phyloP scores from a whole-genome alignment of 2,329 filamentous ascomycete species.

The Fusarium pilosicola region DNA sequence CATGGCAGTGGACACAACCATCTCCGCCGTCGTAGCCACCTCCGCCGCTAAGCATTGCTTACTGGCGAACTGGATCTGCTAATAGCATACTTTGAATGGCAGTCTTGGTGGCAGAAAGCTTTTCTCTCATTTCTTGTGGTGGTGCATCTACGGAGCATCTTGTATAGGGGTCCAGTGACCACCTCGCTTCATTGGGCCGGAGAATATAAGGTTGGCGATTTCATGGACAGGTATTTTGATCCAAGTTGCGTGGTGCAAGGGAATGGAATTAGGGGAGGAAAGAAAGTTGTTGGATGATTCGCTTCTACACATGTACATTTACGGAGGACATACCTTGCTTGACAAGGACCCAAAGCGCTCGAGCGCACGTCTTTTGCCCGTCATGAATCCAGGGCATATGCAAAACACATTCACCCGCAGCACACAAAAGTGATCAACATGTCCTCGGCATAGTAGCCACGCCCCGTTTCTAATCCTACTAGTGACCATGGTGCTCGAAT shows the following conservation, averaged over 20 bases:
- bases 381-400: constrained; percentile 33
- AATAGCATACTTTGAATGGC: constrained; percentile 4
- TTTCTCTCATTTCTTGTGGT: constrained; percentile 16
- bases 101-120: background rate
- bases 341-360: constrained; percentile 21
- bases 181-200: constrained; percentile 15
- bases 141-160: constrained; percentile 25
- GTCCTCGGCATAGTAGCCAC: background rate
- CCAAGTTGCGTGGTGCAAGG: constrained; percentile 16
- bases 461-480: background rate
- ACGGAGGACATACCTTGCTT: constrained; percentile 41
- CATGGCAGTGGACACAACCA: constrained; percentile 43
- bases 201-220: constrained; percentile 29
- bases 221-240: constrained; percentile 22
- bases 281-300: constrained; percentile 39
- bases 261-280: constrained; percentile 8
- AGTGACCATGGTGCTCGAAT: background rate
- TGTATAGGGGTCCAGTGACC: constrained; percentile 5
- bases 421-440: background rate
- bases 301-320: constrained; percentile 46
- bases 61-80: constrained; percentile 20
- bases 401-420: background rate
- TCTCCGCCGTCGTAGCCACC: constrained; percentile 43
- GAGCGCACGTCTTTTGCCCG: constrained; percentile 24
- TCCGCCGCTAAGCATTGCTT: constrained; percentile 39